Base-by-base conservation (phyloP, 2,329 filamentous ascomycete genomes). In the Furcasterigmium sp. region DNA sequence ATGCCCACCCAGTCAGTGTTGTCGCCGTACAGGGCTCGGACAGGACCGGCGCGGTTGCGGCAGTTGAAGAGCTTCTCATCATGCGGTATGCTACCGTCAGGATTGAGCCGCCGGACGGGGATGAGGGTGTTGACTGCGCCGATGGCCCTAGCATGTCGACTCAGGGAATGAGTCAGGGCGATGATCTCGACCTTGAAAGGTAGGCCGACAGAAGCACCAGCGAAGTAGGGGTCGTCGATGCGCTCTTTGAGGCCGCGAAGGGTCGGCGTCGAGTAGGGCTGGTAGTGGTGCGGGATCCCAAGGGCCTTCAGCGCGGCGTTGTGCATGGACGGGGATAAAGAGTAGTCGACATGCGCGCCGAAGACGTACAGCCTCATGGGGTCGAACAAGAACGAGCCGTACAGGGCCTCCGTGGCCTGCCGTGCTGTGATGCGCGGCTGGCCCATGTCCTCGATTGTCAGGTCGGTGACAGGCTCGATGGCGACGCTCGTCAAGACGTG, bases 1-100 rank as follows among this genome's bases (percentile, higher is more conserved):
- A 91, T 86, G 5, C 86, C 86, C 26, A 89, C 84, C 82, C 86
- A 91, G 58, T 91, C 86, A 0, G 85, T 90, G 46, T 91, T 91
- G 46, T 90, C 85, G 2, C 85, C 87, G 49, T 88, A 87, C 0
- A 90, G 68, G 0, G 82, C 84, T 48, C 77, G 76, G 7, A 88
- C 77, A 0, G 80, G 76, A 0, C 85, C 85, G 2, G 81, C 73
- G 35, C 79, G 73, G 48, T 83, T 83, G 43, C 78, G 70, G 46
- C 78, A 72, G n/a, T 66, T 63, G 46, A 72, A 70, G 15, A 73
- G 62, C 8, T 79, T 61, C 2, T 72, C 71, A 5, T 78, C 76
- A 23, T 74, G 69, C 1, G 80, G 75, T 1, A 81, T 73, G 28
- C 68, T 72, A 2, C 76, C 77, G 44, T 82, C 75, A 1, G 69